Percentiles rank a stretch among this genome's conserved stretches.
phyloP scores from a whole-genome alignment of 2,329 filamentous ascomycete genomes.

The Alternaria infectoria region DNA sequence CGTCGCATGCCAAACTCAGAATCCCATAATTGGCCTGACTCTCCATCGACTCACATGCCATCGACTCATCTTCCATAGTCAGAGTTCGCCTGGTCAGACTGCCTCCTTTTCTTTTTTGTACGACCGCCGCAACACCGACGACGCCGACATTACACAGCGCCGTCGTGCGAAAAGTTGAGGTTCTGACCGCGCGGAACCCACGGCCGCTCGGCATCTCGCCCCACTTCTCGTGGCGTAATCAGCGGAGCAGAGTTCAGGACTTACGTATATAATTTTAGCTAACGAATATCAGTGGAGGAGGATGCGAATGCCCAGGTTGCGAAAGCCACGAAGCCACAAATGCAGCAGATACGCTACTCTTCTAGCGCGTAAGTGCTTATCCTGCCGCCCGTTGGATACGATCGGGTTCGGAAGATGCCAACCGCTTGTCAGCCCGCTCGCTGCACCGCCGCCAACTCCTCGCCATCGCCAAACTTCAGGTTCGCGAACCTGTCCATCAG shows the following conservation, averaged over 20 bases:
- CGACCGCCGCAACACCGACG: neutral
- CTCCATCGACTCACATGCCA: neutral
- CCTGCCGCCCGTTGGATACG: neutral
- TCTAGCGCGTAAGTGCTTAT: neutral
- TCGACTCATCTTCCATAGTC: neutral
- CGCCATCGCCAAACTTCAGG: slow-evolving; percentile 2
- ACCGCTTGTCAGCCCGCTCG: neutral
- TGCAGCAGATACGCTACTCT: slow-evolving; percentile 1
- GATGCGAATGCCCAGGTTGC: neutral
- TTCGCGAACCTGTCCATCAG: slow-evolving; percentile 55
- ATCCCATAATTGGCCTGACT: neutral
- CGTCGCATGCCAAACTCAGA: neutral
- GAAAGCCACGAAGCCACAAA: slow-evolving; percentile 8
- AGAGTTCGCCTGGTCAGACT: neutral
- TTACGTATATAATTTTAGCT: slow-evolving; percentile 8
- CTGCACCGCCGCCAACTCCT: neutral
- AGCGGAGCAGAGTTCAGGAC: neutral
- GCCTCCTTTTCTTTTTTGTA: neutral
- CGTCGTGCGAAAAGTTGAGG: neutral
- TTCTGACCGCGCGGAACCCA: neutral
- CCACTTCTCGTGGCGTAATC: slow-evolving; percentile 15
- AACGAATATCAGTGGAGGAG: neutral
- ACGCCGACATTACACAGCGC: neutral
- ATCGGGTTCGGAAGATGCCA: neutral
- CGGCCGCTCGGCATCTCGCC: slow-evolving; percentile 11